Evolutionary conservation across 306 rosid species (phyloP).

Genomic region (Benincasa hispida): DNA sequence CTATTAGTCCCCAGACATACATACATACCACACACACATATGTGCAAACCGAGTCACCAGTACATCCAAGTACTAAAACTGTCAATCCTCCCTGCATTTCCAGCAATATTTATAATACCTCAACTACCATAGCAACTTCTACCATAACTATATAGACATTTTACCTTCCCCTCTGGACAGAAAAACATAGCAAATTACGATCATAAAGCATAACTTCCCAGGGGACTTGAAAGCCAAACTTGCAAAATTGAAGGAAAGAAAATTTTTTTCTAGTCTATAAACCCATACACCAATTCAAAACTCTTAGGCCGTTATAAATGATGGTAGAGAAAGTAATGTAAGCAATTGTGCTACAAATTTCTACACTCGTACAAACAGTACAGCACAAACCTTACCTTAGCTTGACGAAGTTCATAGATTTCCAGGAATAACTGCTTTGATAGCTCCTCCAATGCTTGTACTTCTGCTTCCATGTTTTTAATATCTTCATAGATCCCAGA

Average conservation of each 20-base stretch:
- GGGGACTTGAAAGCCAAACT: not conserved
- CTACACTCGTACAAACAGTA: not conserved
- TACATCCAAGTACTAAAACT: not conserved
- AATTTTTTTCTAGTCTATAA: not conserved
- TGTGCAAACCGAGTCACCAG: not conserved
- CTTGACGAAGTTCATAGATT: conserved; percentile 94
- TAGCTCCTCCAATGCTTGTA: conserved; percentile 83
- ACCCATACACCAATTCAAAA: not conserved
- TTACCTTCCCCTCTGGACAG: not conserved
- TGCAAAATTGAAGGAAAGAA: not conserved
- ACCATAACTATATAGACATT: not conserved
- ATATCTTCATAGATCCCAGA: conserved; percentile 35
- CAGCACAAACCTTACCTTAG: conserved; percentile 76
- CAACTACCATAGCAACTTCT: not conserved
- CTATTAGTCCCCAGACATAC: no score
- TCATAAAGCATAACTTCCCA: not conserved
- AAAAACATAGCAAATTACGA: not conserved
- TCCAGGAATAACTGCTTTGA: conserved; percentile 92
- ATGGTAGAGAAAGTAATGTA: not conserved
- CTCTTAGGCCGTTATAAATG: not conserved
- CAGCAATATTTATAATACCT: not conserved
- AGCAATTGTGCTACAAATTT: not conserved
- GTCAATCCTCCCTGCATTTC: not conserved
- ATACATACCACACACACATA: no score
- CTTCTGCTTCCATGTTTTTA: conserved; percentile 86